phyloP scores from a whole-genome alignment of 148 eudicot genomes.

The Silene uniflora region DNA sequence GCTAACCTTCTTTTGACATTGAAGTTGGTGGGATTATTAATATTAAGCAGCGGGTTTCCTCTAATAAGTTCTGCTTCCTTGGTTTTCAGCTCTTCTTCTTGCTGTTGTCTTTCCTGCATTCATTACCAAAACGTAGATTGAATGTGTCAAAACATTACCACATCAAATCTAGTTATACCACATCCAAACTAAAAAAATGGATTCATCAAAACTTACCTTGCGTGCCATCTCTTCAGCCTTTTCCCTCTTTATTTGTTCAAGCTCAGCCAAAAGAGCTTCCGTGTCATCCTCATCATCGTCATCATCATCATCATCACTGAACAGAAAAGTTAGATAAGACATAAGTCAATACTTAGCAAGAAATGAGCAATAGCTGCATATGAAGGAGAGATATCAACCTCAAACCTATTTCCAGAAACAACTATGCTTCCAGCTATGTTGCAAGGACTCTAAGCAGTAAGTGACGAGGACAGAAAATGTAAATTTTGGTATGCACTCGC shows the following conservation, averaged over 20 bases:
- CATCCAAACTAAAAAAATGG: background rate
- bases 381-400: background rate
- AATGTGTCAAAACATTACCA: background rate
- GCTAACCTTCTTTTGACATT: conserved; percentile 97
- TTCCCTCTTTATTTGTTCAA: conserved; percentile 85
- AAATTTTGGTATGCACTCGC: too few species aligned
- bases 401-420: too few species aligned
- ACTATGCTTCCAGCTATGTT: background rate
- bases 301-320: conserved; percentile 69
- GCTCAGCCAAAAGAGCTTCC: conserved; percentile 91
- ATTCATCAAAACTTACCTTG: conserved; percentile 37
- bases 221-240: conserved; percentile 87
- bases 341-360: background rate
- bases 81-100: conserved; percentile 77
- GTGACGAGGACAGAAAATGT: background rate
- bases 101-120: conserved; percentile 61
- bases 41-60: conserved; percentile 87
- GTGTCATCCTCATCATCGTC: conserved; percentile 95
- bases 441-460: background rate
- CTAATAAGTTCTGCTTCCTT: conserved; percentile 89
- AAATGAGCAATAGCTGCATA: background rate
- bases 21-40: conserved; percentile 67
- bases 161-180: background rate
- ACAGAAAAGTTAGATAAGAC: conserved; percentile 1
- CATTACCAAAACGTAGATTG: background rate